Percentiles rank a stretch among this genome's conserved stretches.
Conservation (phyloP, 495 filamentous ascomycete species). For the Astrothelium macrocarpum region DNA sequence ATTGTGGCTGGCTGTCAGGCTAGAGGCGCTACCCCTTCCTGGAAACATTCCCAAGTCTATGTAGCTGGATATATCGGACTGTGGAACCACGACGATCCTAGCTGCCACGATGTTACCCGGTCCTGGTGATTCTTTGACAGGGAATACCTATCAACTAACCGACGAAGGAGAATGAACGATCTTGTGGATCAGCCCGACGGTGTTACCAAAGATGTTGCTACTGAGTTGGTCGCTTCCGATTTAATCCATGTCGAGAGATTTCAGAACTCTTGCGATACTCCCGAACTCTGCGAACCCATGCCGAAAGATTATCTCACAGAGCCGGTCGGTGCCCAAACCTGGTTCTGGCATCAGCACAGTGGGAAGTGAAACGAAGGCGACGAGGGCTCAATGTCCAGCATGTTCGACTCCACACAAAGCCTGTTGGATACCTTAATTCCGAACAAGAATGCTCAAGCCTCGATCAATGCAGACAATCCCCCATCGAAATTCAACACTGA, state of each 20-base stretch:
- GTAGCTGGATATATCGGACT: constrained; percentile 1
- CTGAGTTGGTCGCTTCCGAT: background rate
- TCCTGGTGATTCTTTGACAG: background rate
- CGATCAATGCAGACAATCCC: constrained; percentile 5
- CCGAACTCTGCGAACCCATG: constrained; percentile 4
- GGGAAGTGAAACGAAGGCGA: background rate
- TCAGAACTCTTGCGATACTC: background rate
- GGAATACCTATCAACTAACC: background rate
- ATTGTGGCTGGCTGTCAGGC: constrained; percentile 6
- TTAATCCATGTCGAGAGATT: background rate
- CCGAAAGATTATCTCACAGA: background rate
- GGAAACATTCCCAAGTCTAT: constrained; percentile 8
- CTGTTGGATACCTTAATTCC: constrained; percentile 5
- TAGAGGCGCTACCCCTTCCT: constrained; percentile 5
- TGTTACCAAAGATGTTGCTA: constrained; percentile 7
- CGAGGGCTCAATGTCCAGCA: background rate
- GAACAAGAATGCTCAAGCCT: background rate
- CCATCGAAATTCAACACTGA: constrained; percentile 1
- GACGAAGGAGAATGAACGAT: constrained; percentile 4
- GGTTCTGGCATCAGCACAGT: constrained; percentile 10
- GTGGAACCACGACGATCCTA: constrained; percentile 7
- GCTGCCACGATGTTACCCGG: background rate
- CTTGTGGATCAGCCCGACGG: constrained; percentile 2
- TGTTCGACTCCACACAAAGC: background rate
- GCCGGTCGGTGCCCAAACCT: constrained; percentile 4